Evolutionary conservation across 139 green algal species (phyloP), one percentile per base, ranked within the genome.

Genomic region (Nannochloris sp.): DNA sequence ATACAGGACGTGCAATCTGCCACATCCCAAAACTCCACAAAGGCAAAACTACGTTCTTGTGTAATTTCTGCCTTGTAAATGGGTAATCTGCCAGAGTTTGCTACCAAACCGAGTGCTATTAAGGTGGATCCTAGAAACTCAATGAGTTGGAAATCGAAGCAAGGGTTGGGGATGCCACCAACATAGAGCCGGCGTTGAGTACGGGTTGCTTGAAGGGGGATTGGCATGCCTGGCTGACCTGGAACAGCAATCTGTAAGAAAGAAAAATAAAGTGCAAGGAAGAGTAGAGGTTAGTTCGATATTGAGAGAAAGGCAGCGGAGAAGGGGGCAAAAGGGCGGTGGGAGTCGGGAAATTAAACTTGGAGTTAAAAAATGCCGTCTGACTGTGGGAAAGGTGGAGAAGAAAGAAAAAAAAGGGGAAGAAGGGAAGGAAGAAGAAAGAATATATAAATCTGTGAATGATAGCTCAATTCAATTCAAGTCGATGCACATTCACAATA

Each of bases 101-200:
- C 24, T 59, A 39, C 56, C 12, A 73, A 54, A 37, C 66, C 66
- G 59, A 72, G 64, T 4, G 64, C 64, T 57, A 71, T 36, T 12
- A 71, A 57, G 32, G 64, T 54, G 24, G 27, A 45, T 19, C 23
- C 3, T 2, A 74, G 25, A 54, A 74, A 74, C 32, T 58, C 61
- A 13, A 32, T 61, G 4, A 74, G 67, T 61, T 69, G 65, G 67
- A 68, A 74, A 61, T 74, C 67, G 46, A 67, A 74, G 67, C 67
- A 74, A 61, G 67, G 67, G 8, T 12, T 37, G 45, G 67, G 67
- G 24, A 74, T 35, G 67, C 67, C 45, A 31, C 67, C 67, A 6
- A 74, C 59, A 24, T 74, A 74, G 24, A 74, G 58, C 29, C 67
- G 58, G 30, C 67, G 44, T n/a, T 14, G 6, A 31, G 56, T 58